These are phyloP conservation scores for Fusarium sp. DNA, from an alignment of 2,329 filamentous ascomycete genomes.

Conservation along the genomic window DNA sequence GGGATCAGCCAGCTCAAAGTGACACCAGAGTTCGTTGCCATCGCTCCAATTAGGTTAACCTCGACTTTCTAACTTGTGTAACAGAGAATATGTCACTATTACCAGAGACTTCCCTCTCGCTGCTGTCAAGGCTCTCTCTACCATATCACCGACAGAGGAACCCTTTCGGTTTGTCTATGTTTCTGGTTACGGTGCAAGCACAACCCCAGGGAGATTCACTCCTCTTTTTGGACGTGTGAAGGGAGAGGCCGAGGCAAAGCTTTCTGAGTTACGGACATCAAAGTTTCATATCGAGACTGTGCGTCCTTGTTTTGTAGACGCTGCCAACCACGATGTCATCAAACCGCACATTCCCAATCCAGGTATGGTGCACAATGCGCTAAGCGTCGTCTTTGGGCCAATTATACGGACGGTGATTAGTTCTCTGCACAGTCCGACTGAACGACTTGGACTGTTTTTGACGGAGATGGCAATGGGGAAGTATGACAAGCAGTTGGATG, in stretches of 20 bases:
- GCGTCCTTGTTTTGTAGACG: constrained; percentile 28
- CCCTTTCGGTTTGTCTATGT: constrained; percentile 36
- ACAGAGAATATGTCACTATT: constrained; percentile 31
- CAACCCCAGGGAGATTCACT: constrained; percentile 19
- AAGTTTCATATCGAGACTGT: constrained; percentile 25
- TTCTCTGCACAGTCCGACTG: constrained; percentile 24
- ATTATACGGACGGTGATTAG: constrained; percentile 2
- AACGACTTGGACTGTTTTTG: constrained; percentile 28
- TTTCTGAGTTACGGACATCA: constrained; percentile 16
- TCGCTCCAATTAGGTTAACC: background rate
- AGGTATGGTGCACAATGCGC: constrained; percentile 1
- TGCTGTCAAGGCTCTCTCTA: constrained; percentile 25
- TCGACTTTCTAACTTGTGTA: background rate
- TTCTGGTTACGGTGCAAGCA: constrained; percentile 17
- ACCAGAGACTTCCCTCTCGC: constrained; percentile 30
- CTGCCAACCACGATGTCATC: constrained; percentile 24
- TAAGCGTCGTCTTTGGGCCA: constrained; percentile 1
- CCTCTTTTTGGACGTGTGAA: constrained; percentile 27
- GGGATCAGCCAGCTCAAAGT: constrained; percentile 35
- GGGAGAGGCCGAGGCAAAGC: constrained; percentile 23
- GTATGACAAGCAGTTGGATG: constrained; percentile 14
- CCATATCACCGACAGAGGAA: constrained; percentile 12
- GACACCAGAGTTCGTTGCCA: constrained; percentile 24
- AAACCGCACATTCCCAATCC: constrained; percentile 21
- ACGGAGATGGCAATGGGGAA: constrained; percentile 29